Evolutionary conservation across 1,139 yeast species (phyloP), one percentile per base, ranked within the genome.

Genomic region (Nakaseomyces kungkrabaensis): DNA sequence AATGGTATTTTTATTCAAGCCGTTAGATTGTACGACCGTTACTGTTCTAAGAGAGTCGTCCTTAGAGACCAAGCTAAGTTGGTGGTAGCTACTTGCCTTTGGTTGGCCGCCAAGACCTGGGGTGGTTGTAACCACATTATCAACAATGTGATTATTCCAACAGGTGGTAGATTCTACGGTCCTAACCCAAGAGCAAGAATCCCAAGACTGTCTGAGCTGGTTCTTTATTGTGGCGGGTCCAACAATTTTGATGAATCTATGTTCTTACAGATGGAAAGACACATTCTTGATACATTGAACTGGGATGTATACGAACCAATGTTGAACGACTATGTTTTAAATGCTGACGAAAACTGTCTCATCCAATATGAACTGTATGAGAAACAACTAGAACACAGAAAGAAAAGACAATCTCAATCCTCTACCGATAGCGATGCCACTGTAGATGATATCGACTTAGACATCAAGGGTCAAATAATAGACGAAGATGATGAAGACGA

Each of bases 111-210:
- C 33, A 81, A 81, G 62, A 69, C 79, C 3, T 77, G 75, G 64
- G 88, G 88, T 46, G 88, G 88, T 32, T 80, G 82, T 62, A 80
- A 80, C 58, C 87, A 81, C 66, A 79, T 80, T 57, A 76, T 79
- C 51, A 79, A 80, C 63, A 72, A 71, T 51, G 63, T 70, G 10
- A 68, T 69, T 24, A 66, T 72, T 31, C 75, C 75, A 47, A 66
- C 73, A 9, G 85, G 85, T 43, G 84, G 83, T 17, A 72, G 82
- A 60, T 79, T 71, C 62, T 67, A 72, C 52, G 86, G 86, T 11
- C 86, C 87, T 40, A 79, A 82, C 46, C 81, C 81, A 61, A 70
- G 86, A 57, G 79, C 80, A 54, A 72, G 87, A 62, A 74, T 80
- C 51, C 86, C 86, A 44, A 76, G 83, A 59, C 69, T 81, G 50